Conservation (phyloP, 1,139 yeast species). For the Protomyces pachydermus region DNA sequence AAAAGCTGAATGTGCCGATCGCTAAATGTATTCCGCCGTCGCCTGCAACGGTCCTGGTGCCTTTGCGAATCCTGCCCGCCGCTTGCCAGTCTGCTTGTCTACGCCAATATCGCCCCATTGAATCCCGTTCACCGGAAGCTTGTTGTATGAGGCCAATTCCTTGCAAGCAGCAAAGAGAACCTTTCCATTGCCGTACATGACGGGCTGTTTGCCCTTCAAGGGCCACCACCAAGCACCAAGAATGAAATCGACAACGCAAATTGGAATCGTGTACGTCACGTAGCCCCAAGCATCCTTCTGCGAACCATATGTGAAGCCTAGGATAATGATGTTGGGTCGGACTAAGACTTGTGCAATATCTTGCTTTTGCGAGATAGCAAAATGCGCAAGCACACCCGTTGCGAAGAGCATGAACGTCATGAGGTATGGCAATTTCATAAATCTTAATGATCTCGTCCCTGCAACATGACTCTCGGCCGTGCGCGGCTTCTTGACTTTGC, state of each 20-base stretch:
- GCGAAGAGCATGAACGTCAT: background rate
- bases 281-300: slow-evolving; percentile 1
- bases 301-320: slow-evolving; percentile 1
- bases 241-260: background rate
- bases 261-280: background rate
- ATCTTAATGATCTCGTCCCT: background rate
- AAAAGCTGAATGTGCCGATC: background rate
- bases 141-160: background rate
- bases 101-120: slow-evolving; percentile 8
- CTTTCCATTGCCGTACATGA: slow-evolving; percentile 10
- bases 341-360: slow-evolving; percentile 4
- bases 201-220: background rate
- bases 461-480: background rate
- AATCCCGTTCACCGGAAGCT: slow-evolving; percentile 1
- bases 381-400: background rate
- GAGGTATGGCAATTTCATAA: background rate
- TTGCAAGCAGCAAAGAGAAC: slow-evolving; percentile 1
- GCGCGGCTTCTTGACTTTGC: background rate
- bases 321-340: background rate
- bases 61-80: slow-evolving; percentile 1
- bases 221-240: slow-evolving; percentile 1
- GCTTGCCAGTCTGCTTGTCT: background rate
- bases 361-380: slow-evolving; percentile 10
- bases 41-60: background rate
- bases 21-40: background rate